Conservation (phyloP, 2,329 filamentous ascomycete species). For the Colletotrichum ledebouriae region DNA sequence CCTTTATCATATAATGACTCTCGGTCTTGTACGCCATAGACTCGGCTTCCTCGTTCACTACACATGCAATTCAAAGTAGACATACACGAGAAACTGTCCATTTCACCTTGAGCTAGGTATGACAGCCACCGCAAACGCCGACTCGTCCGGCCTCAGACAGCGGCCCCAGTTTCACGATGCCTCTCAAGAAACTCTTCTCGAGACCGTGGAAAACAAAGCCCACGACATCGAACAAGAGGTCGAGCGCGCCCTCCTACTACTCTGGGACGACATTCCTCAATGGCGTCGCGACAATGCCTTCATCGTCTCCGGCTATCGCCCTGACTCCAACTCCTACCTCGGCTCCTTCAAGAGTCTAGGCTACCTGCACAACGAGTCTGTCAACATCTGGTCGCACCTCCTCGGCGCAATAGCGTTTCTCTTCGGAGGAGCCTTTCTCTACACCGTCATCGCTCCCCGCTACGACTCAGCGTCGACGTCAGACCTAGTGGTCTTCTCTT, state of each 20-base stretch:
- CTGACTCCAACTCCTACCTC: conserved; percentile 61
- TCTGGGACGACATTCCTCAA: conserved; percentile 69
- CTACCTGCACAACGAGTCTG: conserved; percentile 71
- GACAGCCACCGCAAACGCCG: conserved; percentile 7
- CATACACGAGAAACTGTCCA: neutral
- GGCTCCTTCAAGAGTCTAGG: conserved; percentile 62
- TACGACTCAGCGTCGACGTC: conserved; percentile 72
- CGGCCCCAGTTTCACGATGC: neutral
- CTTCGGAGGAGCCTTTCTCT: conserved; percentile 64
- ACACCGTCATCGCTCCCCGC: conserved; percentile 71
- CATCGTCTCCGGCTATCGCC: conserved; percentile 68
- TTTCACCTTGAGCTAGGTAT: neutral
- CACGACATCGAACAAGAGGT: conserved; percentile 54
- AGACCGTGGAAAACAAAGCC: conserved; percentile 47
- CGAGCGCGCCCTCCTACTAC: conserved; percentile 59
- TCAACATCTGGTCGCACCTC: conserved; percentile 75
- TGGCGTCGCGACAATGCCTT: conserved; percentile 73
- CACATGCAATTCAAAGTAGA: neutral
- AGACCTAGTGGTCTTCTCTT: conserved; percentile 80
- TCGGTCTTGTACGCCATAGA: neutral
- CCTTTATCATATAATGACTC: neutral
- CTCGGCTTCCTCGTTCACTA: neutral
- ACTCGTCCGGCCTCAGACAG: conserved; percentile 18
- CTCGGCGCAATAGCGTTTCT: conserved; percentile 74
- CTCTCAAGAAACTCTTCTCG: conserved; percentile 36